Evolutionary conservation across 352 stramenopile genomes (phyloP).

Genomic region (Phytophthora agathidicida): DNA sequence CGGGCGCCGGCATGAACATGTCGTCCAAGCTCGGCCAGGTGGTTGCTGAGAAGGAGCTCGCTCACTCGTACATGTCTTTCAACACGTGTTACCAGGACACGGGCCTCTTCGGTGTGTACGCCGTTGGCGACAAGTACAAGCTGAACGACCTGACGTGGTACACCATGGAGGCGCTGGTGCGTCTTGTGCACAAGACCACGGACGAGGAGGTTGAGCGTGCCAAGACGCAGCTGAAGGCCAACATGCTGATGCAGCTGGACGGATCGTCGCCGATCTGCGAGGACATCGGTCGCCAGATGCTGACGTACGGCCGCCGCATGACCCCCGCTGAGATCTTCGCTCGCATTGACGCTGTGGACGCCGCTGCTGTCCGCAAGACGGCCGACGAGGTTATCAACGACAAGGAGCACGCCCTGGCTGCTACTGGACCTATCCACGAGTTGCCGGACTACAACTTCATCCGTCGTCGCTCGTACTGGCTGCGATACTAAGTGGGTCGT

Average conservation of each 20-base stretch:
- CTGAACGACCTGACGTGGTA: conserved; percentile 95
- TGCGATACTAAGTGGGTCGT: conserved; percentile 83
- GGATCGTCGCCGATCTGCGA: conserved; percentile 98
- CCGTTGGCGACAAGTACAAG: conserved; percentile 94
- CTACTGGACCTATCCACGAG: conserved; percentile 98
- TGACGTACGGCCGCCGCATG: conserved; percentile 97
- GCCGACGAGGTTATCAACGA: conserved; percentile 96
- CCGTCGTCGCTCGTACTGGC: conserved; percentile 98
- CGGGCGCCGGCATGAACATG: conserved; percentile 94
- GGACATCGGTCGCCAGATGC: conserved; percentile 99
- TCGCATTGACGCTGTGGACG: conserved; percentile 98
- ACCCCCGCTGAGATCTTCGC: conserved; percentile 99
- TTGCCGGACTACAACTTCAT: conserved; percentile 99
- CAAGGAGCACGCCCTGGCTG: conserved; percentile 98
- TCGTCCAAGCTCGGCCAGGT: conserved; percentile 97
- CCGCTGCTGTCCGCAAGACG: conserved; percentile 91
- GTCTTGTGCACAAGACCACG: conserved; percentile 95
- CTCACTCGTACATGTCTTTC: conserved; percentile 98
- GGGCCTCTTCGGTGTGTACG: conserved; percentile 99
- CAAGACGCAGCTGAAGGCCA: conserved; percentile 99
- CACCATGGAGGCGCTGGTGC: conserved; percentile 95
- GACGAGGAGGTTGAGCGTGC: conserved; percentile 97
- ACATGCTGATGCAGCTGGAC: conserved; percentile 99
- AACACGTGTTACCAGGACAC: conserved; percentile 99
- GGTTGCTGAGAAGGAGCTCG: conserved; percentile 95